phyloP scores from a whole-genome alignment of 495 filamentous ascomycete species.

The Podospora pseudocomata region DNA sequence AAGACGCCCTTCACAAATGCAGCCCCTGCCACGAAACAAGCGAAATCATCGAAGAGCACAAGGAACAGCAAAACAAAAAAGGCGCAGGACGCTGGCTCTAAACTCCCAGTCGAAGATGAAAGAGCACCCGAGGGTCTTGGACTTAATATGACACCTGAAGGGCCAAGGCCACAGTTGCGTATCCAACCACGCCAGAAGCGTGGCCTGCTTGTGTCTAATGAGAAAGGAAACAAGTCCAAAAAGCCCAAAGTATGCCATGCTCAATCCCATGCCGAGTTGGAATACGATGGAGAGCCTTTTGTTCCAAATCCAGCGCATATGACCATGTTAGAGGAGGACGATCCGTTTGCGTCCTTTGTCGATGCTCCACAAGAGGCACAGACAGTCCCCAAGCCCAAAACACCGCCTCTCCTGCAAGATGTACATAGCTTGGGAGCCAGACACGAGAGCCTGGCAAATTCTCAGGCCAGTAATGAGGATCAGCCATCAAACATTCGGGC shows the following conservation, averaged over 20 bases:
- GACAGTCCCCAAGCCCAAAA: not conserved
- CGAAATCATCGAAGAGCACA: not conserved
- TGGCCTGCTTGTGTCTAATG: conserved; percentile 38
- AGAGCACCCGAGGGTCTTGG: not conserved
- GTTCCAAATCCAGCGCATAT: not conserved
- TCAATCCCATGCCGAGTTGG: not conserved
- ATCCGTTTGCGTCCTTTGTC: not conserved
- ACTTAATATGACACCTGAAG: conserved; percentile 8
- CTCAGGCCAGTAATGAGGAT: not conserved
- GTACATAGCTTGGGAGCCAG: not conserved
- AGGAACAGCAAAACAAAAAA: not conserved
- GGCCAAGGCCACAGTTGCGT: conserved; percentile 39
- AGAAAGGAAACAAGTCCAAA: conserved; percentile 21
- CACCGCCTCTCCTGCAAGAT: not conserved
- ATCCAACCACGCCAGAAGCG: conserved; percentile 43
- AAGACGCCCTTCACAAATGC: not conserved
- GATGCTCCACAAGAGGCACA: not conserved
- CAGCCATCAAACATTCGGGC: not conserved
- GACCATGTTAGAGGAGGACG: not conserved
- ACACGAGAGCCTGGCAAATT: not conserved
- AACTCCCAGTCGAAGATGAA: not conserved
- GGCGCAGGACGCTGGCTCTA: not conserved
- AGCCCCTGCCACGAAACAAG: not conserved
- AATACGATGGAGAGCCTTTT: not conserved
- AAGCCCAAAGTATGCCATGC: conserved; percentile 3